Evolutionary conservation across 768 basidiomycete species (phyloP).

Genomic region (Guyanaporus albipodus): DNA sequence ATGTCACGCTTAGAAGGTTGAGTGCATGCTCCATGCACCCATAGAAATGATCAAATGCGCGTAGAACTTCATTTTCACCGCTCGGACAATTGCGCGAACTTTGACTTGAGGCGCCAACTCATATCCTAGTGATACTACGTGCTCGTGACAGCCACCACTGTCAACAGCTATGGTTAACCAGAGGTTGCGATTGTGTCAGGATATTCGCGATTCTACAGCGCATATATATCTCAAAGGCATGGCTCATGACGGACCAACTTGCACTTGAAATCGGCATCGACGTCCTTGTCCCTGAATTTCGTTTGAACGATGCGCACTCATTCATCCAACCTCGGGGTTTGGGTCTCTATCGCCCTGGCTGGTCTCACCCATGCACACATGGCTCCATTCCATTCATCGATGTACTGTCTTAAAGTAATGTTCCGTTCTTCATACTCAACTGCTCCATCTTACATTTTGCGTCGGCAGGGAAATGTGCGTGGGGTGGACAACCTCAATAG

Average conservation of each 20-base stretch:
- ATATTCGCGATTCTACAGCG: background rate
- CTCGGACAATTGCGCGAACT: background rate
- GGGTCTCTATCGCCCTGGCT: conserved; percentile 10
- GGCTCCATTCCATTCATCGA: background rate
- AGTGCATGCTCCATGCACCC: background rate
- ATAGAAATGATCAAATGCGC: background rate
- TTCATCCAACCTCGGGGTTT: background rate
- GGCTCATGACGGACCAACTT: too few species aligned
- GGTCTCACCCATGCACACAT: conserved; percentile 10
- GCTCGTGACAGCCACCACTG: background rate
- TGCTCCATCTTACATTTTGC: background rate
- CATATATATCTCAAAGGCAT: conserved; percentile 5
- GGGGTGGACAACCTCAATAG: background rate
- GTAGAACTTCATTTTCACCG: background rate
- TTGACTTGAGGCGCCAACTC: background rate
- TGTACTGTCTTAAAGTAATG: conserved; percentile 12
- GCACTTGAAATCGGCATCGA: too few species aligned
- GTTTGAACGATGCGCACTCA: background rate
- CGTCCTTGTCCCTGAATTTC: background rate
- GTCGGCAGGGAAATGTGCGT: conserved; percentile 1
- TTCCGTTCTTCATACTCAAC: background rate
- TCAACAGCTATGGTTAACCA: background rate
- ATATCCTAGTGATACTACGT: background rate
- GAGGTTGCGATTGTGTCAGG: background rate
- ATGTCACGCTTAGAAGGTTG: background rate